Conservation (phyloP, 345 rosid species). For the Moringa oleifera region DNA sequence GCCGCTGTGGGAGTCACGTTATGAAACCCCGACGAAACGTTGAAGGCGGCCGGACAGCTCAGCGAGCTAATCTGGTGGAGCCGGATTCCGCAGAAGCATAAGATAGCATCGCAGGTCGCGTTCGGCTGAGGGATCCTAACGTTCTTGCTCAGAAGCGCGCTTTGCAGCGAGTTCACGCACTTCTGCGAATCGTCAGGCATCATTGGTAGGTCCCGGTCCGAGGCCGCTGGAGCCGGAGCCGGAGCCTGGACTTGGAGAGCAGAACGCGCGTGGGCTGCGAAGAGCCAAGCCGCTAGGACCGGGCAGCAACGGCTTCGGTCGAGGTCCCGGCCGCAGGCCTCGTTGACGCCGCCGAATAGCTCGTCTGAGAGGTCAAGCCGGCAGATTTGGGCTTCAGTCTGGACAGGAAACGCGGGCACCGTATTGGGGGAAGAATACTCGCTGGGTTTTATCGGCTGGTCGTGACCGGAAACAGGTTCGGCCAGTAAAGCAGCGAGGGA, state of each 20-base stretch:
- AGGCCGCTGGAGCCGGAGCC: constrained; percentile 42
- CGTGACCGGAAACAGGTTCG: constrained; percentile 42
- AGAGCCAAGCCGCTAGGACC: constrained; percentile 93
- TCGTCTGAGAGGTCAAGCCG: constrained; percentile 89
- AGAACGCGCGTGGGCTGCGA: constrained; percentile 86
- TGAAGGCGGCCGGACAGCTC: constrained; percentile 95
- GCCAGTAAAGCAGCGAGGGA: constrained; percentile 48
- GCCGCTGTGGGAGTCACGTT: constrained; percentile 92
- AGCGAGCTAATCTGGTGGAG: constrained; percentile 91
- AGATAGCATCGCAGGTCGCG: constrained; percentile 73
- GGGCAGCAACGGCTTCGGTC: constrained; percentile 97
- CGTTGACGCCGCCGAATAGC: constrained; percentile 92
- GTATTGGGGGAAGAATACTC: constrained; percentile 44
- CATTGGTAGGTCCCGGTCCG: constrained; percentile 67
- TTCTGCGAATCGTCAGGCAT: constrained; percentile 95
- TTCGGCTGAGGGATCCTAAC: constrained; percentile 84
- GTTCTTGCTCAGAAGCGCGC: constrained; percentile 65
- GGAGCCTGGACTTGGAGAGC: constrained; percentile 72
- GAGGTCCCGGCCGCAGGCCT: constrained; percentile 78
- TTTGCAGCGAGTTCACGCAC: constrained; percentile 86
- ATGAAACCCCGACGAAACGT: constrained; percentile 48
- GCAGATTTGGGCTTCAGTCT: constrained; percentile 62
- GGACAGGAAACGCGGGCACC: constrained; percentile 83
- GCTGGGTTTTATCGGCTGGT: constrained; percentile 37
- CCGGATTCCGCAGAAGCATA: constrained; percentile 94